phyloP scores from a whole-genome alignment of 1,284 basidiomycete species.

The Ustilago esculenta region DNA sequence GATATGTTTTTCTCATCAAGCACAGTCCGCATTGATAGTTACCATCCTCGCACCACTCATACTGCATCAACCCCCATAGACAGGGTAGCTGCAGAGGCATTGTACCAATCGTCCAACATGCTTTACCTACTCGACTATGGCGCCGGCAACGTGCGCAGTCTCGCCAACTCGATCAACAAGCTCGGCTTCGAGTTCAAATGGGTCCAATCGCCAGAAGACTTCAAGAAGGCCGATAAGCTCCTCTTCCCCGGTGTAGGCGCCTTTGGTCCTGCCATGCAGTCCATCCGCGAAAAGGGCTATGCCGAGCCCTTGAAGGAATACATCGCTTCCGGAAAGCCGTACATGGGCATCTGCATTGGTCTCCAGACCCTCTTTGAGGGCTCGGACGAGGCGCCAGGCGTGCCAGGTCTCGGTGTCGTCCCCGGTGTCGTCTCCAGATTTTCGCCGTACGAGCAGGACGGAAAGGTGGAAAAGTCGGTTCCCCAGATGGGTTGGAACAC shows the following conservation, averaged over 20 bases:
- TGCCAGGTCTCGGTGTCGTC: slow-evolving; percentile 60
- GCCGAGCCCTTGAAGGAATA: slow-evolving; percentile 83
- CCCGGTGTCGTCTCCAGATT: slow-evolving; percentile 58
- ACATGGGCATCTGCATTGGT: slow-evolving; percentile 88
- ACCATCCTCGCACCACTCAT: no score
- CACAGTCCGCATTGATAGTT: no score
- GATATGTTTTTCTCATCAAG: no score
- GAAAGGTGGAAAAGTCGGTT: slow-evolving; percentile 76
- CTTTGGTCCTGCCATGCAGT: slow-evolving; percentile 86
- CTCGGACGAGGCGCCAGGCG: slow-evolving; percentile 71
- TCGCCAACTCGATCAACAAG: slow-evolving; percentile 88
- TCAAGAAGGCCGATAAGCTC: slow-evolving; percentile 86
- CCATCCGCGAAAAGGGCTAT: slow-evolving; percentile 79
- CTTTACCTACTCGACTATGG: slow-evolving; percentile 66
- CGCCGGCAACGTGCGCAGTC: slow-evolving; percentile 68
- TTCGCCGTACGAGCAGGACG: slow-evolving; percentile 34
- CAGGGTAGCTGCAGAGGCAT: no score
- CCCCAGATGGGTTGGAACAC: slow-evolving; percentile 94
- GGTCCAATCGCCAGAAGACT: slow-evolving; percentile 85
- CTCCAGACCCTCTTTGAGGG: slow-evolving; percentile 77
- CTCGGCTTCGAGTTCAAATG: slow-evolving; percentile 91
- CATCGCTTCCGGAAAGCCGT: slow-evolving; percentile 88
- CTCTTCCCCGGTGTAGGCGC: slow-evolving; percentile 98
- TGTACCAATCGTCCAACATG: slow-evolving; percentile 50
- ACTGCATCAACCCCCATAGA: no score